Conservation (phyloP, 371 early-diverging fungal species). For the Fennellomyces sp. region DNA sequence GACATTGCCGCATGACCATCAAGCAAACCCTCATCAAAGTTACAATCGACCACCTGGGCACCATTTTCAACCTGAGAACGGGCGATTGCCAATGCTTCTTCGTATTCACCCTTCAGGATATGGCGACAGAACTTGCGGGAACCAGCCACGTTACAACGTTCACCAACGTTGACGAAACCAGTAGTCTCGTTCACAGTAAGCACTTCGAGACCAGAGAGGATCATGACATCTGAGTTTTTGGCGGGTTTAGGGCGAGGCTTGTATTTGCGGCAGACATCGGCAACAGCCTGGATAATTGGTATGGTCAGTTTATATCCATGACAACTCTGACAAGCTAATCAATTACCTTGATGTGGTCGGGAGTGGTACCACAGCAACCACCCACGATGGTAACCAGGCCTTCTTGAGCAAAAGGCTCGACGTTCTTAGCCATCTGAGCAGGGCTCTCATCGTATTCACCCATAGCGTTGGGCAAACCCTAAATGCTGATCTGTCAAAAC, state of each 20-base stretch:
- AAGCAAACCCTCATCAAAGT: slow-evolving; percentile 95
- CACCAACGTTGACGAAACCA: slow-evolving; percentile 93
- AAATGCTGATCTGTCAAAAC: neutral
- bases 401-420: slow-evolving; percentile 84
- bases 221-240: slow-evolving; percentile 66
- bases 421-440: slow-evolving; percentile 80
- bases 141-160: slow-evolving; percentile 95
- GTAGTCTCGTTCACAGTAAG: slow-evolving; percentile 74
- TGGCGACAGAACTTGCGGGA: slow-evolving; percentile 92
- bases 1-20: slow-evolving; percentile 94
- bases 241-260: slow-evolving; percentile 76
- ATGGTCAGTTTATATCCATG: neutral
- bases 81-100: slow-evolving; percentile 92
- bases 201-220: slow-evolving; percentile 87
- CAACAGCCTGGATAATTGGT: slow-evolving; percentile 60
- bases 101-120: slow-evolving; percentile 86
- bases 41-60: slow-evolving; percentile 92
- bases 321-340: too few species aligned
- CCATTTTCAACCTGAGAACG: slow-evolving; percentile 93
- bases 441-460: slow-evolving; percentile 92
- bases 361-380: slow-evolving; percentile 96
- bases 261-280: slow-evolving; percentile 72
- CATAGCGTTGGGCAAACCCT: slow-evolving; percentile 86
- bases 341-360: slow-evolving; percentile 80
- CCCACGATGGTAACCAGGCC: slow-evolving; percentile 93